Evolutionary conservation across 1,139 yeast genomes (phyloP), one percentile per base, ranked within the genome.

Genomic region (Kodamaea ohmeri): DNA sequence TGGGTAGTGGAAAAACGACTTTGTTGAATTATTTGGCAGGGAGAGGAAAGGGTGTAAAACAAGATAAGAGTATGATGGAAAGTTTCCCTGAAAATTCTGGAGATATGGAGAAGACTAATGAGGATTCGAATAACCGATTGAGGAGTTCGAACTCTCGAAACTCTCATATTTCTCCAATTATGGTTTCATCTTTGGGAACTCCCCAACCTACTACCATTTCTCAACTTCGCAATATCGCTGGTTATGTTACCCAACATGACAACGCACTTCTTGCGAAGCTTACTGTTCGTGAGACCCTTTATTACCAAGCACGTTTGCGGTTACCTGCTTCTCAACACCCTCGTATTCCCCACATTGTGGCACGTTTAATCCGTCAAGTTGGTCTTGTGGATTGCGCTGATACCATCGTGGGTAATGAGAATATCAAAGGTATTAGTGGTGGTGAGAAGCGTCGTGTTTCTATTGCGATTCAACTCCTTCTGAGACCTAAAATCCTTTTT

Each of bases 1-100:
- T 58, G 2, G 61, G 61, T 9, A 51, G 58, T 34, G 61, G 61
- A 1, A 56, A 56, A 30, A 55, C 61, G 1, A 55, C 61, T 0
- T 42, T 56, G 24, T 45, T 56, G 29, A 56, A 55, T 31, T 48
- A 43, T 30, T 37, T 56, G 28, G 52, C 60, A 11, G 33, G 33
- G 8, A 18, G 33, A 12, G 6, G 11, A 19, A 25, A 24, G 47
- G 12, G 37, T 44, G 3, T 40, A 49, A 0, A 36, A 48, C 7
- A 48, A 26, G n/a, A 14, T 4, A 18, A n/a, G 17, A 26, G 5
- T 16, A 12, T 28, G n/a, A n/a, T n/a, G n/a, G n/a, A n/a, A n/a
- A n/a, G n/a, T n/a, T n/a, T n/a, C n/a, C n/a, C n/a, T n/a, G n/a
- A n/a, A n/a, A n/a, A n/a, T n/a, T n/a, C n/a, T n/a, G n/a, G n/a